These are phyloP conservation scores for Takashimella tepidaria DNA, from an alignment of 1,284 basidiomycete genomes.

Conservation along the genomic window DNA sequence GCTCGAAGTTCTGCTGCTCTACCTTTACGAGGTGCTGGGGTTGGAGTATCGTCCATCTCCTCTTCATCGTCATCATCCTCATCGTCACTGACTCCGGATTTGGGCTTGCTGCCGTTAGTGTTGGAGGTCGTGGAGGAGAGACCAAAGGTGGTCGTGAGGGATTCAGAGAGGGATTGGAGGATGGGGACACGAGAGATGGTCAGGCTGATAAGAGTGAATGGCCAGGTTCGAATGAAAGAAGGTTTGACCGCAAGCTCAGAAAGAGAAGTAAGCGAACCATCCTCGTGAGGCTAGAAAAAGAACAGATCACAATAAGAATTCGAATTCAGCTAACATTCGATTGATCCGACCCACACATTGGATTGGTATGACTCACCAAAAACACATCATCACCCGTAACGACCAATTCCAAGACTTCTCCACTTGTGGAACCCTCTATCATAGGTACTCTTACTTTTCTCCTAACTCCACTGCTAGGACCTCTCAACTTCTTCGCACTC, in stretches of 20 bases:
- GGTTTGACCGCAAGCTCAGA: constrained; percentile 34
- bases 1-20: constrained; percentile 19
- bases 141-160: constrained; percentile 9
- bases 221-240: constrained; percentile 39
- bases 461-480: constrained; percentile 15
- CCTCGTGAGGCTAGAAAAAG: constrained; percentile 36
- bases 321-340: too few species aligned
- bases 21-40: neutral
- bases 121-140: neutral
- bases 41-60: constrained; percentile 6
- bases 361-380: constrained; percentile 30
- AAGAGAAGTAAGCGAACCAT: constrained; percentile 36
- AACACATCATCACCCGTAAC: constrained; percentile 43
- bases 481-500: constrained; percentile 66
- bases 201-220: constrained; percentile 20
- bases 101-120: constrained; percentile 11
- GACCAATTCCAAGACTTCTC: constrained; percentile 39
- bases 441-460: constrained; percentile 46
- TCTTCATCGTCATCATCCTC: constrained; percentile 14
- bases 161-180: constrained; percentile 18
- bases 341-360: too few species aligned
- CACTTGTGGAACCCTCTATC: constrained; percentile 35
- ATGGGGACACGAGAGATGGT: constrained; percentile 15
- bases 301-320: too few species aligned
- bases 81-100: constrained; percentile 11